Percentiles rank a stretch among this genome's conserved stretches.
Evolutionary conservation across 2,329 filamentous ascomycete species (phyloP).

Genomic region (Leptographium wingfieldii): DNA sequence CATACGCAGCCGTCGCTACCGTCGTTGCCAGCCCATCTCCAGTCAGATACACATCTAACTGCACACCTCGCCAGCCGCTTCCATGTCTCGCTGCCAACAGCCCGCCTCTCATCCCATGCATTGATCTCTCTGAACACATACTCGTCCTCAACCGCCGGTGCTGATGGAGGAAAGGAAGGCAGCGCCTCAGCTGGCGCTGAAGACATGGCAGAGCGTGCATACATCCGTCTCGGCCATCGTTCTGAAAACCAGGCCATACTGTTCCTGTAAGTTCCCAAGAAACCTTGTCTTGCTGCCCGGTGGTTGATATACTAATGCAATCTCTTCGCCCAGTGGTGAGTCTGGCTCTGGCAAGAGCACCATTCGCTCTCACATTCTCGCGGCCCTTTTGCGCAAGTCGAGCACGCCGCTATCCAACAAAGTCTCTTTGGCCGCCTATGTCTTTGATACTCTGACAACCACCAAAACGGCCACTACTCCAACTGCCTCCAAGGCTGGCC

Average conservation of each 20-base stretch:
- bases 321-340: conserved; percentile 55
- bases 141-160: conserved; percentile 73
- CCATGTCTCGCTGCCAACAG: conserved; percentile 80
- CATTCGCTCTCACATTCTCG: conserved; percentile 75
- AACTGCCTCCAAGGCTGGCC: conserved; percentile 86
- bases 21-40: conserved; percentile 70
- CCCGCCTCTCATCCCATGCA: conserved; percentile 79
- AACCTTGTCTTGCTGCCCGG: conserved; percentile 19
- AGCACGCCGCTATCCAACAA: conserved; percentile 89
- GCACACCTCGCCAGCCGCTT: conserved; percentile 80
- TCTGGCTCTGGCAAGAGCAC: conserved; percentile 95
- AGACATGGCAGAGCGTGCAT: conserved; percentile 79
- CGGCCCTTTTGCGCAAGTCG: conserved; percentile 75
- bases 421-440: conserved; percentile 81
- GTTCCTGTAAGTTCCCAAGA: conserved; percentile 54
- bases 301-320: not conserved
- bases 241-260: conserved; percentile 88
- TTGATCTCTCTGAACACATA: conserved; percentile 92
- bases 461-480: conserved; percentile 95
- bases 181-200: conserved; percentile 88
- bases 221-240: conserved; percentile 70
- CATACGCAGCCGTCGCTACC: conserved; percentile 80
- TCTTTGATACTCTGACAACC: conserved; percentile 92
- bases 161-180: conserved; percentile 82
- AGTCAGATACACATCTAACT: conserved; percentile 55